Base-by-base conservation (phyloP, 148 eudicot species). In the Fallopia convolvulus region DNA sequence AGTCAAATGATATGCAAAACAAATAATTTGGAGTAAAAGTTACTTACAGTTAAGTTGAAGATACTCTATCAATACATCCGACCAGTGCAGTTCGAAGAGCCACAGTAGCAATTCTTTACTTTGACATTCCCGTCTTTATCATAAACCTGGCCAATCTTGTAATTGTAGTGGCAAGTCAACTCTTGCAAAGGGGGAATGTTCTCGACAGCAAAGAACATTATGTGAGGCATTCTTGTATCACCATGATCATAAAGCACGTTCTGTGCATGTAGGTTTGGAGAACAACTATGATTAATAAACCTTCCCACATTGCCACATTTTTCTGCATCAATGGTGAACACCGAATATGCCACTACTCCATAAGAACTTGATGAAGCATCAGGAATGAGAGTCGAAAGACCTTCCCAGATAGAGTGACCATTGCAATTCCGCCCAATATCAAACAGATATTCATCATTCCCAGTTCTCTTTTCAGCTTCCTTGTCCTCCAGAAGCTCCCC, bases 221-320 rank as follows among this genome's bases (percentile, higher is more conserved):
- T 85, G 79, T 95, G 99, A 11, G 99, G 99, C 86, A 95, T 88
- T 61, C 86, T 89, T 75, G 63, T 86, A 75, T 92, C 93, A 7
- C 90, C 94, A 9, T 92, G 90, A 87, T 95, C 97, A 80, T 89
- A 91, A 10, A 92, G 87, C 15, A 95, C 97, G 81, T 91, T 86
- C 73, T 92, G 99, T 0, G 99, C 97, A 78, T 91, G 88, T 60
- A 95, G 90, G 77, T 95, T 95, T 7, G 99, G 99, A 42, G 92
- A 83, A 75, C 99, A 95, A 77, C 99, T 95, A 78, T 95, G 99
- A 68, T 95, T 95, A 48, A 95, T 86, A 58, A 95, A 95, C 83
- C 99, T 85, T 72, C 94, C 99, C 8, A 95, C 83, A 73, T 91
- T 92, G 50, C 93, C 99, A 83, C 70, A 90, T 0, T 50, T 44